Evolutionary conservation across 1,284 basidiomycete species (phyloP).

Genomic region (Inonotus obliquus): DNA sequence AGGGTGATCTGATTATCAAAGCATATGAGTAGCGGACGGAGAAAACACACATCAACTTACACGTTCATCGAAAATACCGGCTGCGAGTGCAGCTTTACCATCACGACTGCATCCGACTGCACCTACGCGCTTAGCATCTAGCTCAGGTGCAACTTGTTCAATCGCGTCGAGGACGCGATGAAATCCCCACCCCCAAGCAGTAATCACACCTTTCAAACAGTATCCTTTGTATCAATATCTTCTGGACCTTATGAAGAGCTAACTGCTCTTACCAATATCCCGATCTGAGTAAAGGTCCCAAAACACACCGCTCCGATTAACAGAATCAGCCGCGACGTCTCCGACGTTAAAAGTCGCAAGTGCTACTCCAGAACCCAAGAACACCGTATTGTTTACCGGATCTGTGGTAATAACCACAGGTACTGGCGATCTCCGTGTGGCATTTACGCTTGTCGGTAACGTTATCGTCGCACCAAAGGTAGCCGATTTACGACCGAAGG

Average conservation of each 20-base stretch:
- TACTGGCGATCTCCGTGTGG: conserved; percentile 3
- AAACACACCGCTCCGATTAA: conserved; percentile 24
- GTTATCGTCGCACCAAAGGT: conserved; percentile 19
- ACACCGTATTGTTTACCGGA: conserved; percentile 20
- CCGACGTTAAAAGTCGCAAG: conserved; percentile 20
- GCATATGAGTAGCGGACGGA: not conserved
- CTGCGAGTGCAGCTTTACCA: conserved; percentile 21
- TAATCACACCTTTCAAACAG: conserved; percentile 20
- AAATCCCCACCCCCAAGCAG: conserved; percentile 24
- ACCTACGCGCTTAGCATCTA: conserved; percentile 19
- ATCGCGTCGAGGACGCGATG: conserved; percentile 22
- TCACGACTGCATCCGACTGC: conserved; percentile 22
- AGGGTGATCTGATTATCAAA: conserved; percentile 16
- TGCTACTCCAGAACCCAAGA: conserved; percentile 20
- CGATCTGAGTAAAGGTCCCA: conserved; percentile 24
- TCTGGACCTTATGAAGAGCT: not conserved
- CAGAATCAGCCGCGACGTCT: conserved; percentile 22
- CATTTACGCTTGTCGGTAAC: conserved; percentile 20
- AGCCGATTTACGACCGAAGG: conserved; percentile 14
- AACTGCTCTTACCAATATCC: conserved; percentile 16
- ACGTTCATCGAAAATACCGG: conserved; percentile 21
- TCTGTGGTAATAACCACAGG: conserved; percentile 22
- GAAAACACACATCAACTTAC: not conserved
- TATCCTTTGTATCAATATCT: not conserved
- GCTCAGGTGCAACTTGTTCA: conserved; percentile 19